phyloP scores from a whole-genome alignment of 495 filamentous ascomycete species.

The Aspergillus sparsus region DNA sequence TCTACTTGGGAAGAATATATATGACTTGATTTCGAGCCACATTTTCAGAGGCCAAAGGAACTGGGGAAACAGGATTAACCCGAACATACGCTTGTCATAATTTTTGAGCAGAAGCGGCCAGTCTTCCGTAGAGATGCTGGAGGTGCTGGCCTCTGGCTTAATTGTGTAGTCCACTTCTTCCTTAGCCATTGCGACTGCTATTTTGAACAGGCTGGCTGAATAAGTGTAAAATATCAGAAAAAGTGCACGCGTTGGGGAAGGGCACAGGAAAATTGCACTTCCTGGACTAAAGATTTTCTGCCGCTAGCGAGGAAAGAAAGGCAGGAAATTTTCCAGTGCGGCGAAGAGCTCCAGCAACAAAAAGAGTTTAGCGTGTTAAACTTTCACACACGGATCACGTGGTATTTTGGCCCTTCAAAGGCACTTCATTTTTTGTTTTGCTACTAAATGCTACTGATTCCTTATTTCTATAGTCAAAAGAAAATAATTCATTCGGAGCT shows the following conservation, averaged over 20 bases:
- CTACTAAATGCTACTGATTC: no score
- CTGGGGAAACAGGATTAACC: conserved; percentile 8
- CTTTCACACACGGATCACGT: conserved; percentile 12
- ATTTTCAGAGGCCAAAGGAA: background rate
- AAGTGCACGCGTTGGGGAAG: conserved; percentile 23
- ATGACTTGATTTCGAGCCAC: conserved; percentile 4
- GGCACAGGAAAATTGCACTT: conserved; percentile 27
- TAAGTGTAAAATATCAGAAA: conserved; percentile 28
- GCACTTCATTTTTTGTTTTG: background rate
- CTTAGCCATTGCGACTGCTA: conserved; percentile 65
- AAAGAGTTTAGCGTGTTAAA: conserved; percentile 24
- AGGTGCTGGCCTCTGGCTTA: conserved; percentile 77
- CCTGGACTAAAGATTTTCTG: conserved; percentile 28
- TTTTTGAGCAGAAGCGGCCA: conserved; percentile 94
- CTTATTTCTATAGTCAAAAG: no score
- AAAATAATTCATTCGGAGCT: no score
- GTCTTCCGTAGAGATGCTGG: conserved; percentile 70
- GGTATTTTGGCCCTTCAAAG: background rate
- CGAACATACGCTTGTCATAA: conserved; percentile 71
- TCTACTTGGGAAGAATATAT: conserved; percentile 16
- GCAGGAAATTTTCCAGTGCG: conserved; percentile 35
- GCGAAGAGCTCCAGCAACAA: conserved; percentile 23
- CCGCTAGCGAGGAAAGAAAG: conserved; percentile 31
- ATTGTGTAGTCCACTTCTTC: conserved; percentile 76
- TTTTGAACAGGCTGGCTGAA: conserved; percentile 32